Base-by-base conservation (phyloP, 2,329 filamentous ascomycete species). In the Cladosporium colombiae region DNA sequence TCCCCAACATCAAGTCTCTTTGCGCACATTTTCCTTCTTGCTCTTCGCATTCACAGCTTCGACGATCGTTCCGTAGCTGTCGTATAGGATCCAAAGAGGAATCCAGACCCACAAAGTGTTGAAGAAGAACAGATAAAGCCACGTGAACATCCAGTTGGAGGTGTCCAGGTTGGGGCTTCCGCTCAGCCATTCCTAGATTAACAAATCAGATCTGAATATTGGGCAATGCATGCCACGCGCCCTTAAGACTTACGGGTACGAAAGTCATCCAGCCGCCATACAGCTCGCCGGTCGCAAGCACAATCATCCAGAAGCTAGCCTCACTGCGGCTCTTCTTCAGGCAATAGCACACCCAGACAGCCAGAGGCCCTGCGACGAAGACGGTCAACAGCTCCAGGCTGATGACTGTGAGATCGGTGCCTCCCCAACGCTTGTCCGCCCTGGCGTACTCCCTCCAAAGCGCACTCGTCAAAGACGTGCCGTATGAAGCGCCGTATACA, bases 381-480 rank as follows among this genome's bases (percentile, higher is more conserved):
- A 89, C 86, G 0, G 87, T 89, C 74, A 89, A 74, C 16, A 89
- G 68, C 75, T 89, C 87, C 66, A 89, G 72, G 52, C 81, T 83
- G 57, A 89, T 81, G 40, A 89, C 83, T 1, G 81, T 85, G 66
- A 87, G 67, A 73, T 89, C 87, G 11, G 82, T 82, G 7, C 81
- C 83, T 11, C 82, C 84, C 87, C 87, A 89, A 68, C 87, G 78
- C 68, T 78, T 79, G 74, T 89, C 87, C 23, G 87, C 87, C 74
- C 87, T 87, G 5, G 85, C 86, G 74, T 89, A 89, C 76, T 89
- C 87, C 76, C 86, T 85, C 87, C 87, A 89, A 66, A 89, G 75
- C 58, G 81, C 79, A 55, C 83, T 83, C 65, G 83, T 83, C 14
- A 84, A 82, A 5, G 80, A 79, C 0, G 75, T 79, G 2, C 86